These are phyloP conservation scores for Carpinus fangiana DNA, from an alignment of 306 rosid genomes.

Conservation along the genomic window DNA sequence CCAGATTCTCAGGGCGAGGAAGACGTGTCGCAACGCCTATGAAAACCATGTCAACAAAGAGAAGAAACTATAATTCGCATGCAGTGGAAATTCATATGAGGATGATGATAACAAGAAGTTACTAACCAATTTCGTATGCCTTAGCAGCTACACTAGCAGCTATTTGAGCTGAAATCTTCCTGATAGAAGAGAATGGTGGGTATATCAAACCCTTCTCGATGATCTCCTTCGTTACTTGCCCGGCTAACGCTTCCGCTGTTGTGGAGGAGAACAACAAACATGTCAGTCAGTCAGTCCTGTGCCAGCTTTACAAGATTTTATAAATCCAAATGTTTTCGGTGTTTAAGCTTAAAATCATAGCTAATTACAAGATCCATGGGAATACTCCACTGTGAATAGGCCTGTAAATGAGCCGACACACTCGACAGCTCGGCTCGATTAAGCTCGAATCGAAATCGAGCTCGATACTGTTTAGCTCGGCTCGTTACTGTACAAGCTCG, in stretches of 20 bases:
- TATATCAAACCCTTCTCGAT: constrained; percentile 59
- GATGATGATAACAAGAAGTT: not conserved
- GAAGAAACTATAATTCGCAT: not conserved
- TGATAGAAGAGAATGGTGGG: constrained; percentile 73
- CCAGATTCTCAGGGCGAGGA: constrained; percentile 80
- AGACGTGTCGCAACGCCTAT: constrained; percentile 83
- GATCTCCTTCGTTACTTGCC: constrained; percentile 63
- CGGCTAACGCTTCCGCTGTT: constrained; percentile 81
- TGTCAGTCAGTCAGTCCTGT: not conserved
- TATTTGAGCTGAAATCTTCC: constrained; percentile 80
- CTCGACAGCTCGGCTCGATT: no score
- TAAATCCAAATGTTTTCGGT: not conserved
- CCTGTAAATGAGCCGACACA: no score
- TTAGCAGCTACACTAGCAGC: constrained; percentile 92
- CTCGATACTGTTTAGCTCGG: no score
- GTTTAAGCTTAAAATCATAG: not conserved
- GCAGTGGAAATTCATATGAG: not conserved
- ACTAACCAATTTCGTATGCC: constrained; percentile 81
- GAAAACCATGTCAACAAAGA: constrained; percentile 14
- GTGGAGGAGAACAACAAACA: constrained; percentile 8
- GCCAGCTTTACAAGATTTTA: constrained; percentile 3
- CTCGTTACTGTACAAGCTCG: no score
- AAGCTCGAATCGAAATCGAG: no score
- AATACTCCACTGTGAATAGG: not conserved
- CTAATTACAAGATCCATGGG: not conserved